phyloP scores from a whole-genome alignment of 306 rosid species.

The apple (Malus domestica) region ASM211411v1 NC_041799.1:42673001-42673500 shows the following conservation, averaged over 20 bases:
- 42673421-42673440: constrained; percentile 64
- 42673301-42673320: constrained; percentile 15
- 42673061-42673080: no score
- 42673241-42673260: constrained; percentile 84
- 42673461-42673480: constrained; percentile 89
- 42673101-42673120: constrained; percentile 34
- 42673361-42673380: constrained; percentile 53
- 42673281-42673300: constrained; percentile 55
- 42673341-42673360: constrained; percentile 25
- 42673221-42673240: constrained; percentile 68
- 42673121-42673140: constrained; percentile 24
- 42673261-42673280: constrained; percentile 69
- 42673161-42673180: constrained; percentile 53
- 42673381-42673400: constrained; percentile 53
- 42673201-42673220: constrained; percentile 79
- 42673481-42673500: constrained; percentile 77
- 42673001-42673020: no score
- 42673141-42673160: constrained; percentile 88
- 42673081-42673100: constrained; percentile 22
- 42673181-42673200: constrained; percentile 87
- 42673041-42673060: no score
- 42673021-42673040: no score
- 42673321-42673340: constrained; percentile 14
- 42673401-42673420: constrained; percentile 67
- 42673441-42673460: constrained; percentile 86